Percentiles rank a stretch among this genome's conserved stretches.
Conservation (phyloP, 1,139 yeast genomes). For the Groenewaldozyma sp. region DNA sequence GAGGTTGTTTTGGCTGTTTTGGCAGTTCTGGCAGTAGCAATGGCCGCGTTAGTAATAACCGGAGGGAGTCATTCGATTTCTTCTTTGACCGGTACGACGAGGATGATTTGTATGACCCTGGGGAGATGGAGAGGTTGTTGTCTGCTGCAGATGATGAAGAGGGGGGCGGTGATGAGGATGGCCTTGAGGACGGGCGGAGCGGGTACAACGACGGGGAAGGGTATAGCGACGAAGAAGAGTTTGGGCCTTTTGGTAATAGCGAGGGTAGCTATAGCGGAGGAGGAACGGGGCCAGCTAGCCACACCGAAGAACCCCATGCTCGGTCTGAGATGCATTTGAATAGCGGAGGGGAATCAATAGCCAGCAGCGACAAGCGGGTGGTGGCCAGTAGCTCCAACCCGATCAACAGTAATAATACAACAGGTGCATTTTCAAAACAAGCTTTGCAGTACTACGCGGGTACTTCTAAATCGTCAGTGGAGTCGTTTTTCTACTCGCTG, state of each 20-base stretch:
- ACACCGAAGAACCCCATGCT: background rate
- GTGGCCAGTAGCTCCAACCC: conserved; percentile 1
- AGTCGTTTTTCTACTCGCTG: conserved; percentile 9
- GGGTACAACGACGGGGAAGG: too few relatives aligned
- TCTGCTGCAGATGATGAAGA: conserved; percentile 11
- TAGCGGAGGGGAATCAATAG: background rate
- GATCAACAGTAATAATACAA: too few relatives aligned
- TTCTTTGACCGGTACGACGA: conserved; percentile 27
- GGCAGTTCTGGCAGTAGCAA: conserved; percentile 10
- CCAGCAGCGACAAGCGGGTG: background rate
- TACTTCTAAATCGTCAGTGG: background rate
- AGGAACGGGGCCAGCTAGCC: background rate
- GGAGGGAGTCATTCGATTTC: conserved; percentile 21
- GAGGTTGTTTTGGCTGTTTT: conserved; percentile 6
- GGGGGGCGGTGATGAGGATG: too few relatives aligned
- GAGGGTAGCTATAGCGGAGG: background rate
- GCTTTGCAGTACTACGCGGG: background rate
- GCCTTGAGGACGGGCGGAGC: conserved; percentile 2
- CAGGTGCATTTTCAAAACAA: background rate
- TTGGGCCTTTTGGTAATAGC: conserved; percentile 2
- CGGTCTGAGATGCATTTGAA: background rate
- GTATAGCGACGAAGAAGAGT: conserved; percentile 6
- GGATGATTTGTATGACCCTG: conserved; percentile 22
- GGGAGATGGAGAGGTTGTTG: conserved; percentile 23
- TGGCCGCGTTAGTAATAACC: conserved; percentile 9